phyloP scores from a whole-genome alignment of 1,284 basidiomycete species.

The Spongiforma sp. region DNA sequence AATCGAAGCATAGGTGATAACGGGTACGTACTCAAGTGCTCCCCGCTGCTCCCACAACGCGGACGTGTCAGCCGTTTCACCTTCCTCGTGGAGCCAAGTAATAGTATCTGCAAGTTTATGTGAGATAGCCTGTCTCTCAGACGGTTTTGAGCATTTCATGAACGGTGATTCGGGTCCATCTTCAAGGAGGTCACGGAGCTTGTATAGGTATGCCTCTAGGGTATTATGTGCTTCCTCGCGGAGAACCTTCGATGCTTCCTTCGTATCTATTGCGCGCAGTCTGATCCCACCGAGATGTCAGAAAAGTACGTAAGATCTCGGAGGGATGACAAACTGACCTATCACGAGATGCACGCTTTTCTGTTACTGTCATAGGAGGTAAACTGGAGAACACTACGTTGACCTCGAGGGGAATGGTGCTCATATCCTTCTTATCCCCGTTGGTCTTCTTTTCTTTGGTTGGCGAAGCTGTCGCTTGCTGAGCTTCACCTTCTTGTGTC shows the following conservation, averaged over 20 bases:
- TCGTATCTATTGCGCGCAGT: slow-evolving; percentile 77
- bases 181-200: slow-evolving; percentile 83
- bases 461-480: slow-evolving; percentile 17
- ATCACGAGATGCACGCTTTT: slow-evolving; percentile 74
- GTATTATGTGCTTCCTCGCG: slow-evolving; percentile 92
- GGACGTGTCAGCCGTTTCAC: slow-evolving; percentile 82
- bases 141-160: slow-evolving; percentile 76
- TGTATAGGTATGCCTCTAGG: slow-evolving; percentile 93
- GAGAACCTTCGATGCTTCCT: slow-evolving; percentile 78
- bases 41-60: slow-evolving; percentile 77
- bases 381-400: slow-evolving; percentile 66
- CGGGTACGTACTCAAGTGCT: slow-evolving; percentile 75
- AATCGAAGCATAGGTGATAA: background rate
- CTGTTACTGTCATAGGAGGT: slow-evolving; percentile 71
- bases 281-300: slow-evolving; percentile 47
- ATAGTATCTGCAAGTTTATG: slow-evolving; percentile 74
- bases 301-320: background rate
- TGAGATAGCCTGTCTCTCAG: slow-evolving; percentile 72
- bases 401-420: slow-evolving; percentile 67
- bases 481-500: slow-evolving; percentile 30
- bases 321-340: slow-evolving; percentile 47
- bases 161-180: slow-evolving; percentile 73
- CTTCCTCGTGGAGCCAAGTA: slow-evolving; percentile 85
- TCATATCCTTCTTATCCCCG: slow-evolving; percentile 44
- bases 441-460: slow-evolving; percentile 47